Base-by-base conservation (phyloP, 306 rosid species). In the Cicer arietinum region DNA sequence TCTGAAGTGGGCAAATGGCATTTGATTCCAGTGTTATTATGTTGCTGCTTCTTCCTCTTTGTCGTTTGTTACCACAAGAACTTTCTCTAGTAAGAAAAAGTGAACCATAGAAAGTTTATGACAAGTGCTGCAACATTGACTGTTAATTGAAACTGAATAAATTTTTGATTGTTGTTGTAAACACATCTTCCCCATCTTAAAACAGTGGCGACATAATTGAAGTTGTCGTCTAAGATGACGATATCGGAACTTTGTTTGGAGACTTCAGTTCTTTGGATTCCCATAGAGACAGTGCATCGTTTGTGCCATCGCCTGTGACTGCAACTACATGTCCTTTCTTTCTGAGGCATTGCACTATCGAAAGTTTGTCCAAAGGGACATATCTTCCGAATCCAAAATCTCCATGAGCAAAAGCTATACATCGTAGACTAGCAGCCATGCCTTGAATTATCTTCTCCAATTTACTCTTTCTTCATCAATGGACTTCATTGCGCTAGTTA, bases 161-260 rank as follows among this genome's bases (percentile, higher is more conserved):
- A 90, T 77, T 93, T 93, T 51, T 93, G 98, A 63, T 90, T 93
- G 71, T 90, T 93, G 88, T 90, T 93, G 44, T 93, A 90, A 12
- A 93, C 96, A 67, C 97, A 90, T 65, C 98, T 13, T 20, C 96
- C 96, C 98, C 98, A 93, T 66, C 91, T 82, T 83, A 93, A 67
- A 63, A 93, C 95, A 3, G 93, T 90, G 77, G 84, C 93, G 7
- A 93, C 98, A 2, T 96, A 86, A 42, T 70, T 77, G 89, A 92
- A 90, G 77, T 93, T 89, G 51, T 93, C 97, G 3, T 93, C 97
- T 75, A 93, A 84, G 71, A 90, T 93, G 22, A 93, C 92, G 20
- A 93, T 93, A 75, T 91, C 98, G 0, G 95, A 93, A 81, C 98
- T 93, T 73, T 91, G 96, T 70, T 93, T 93, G 6, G 98, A 95